A percentile compares a stretch with the other conserved stretches of the same genome.
Evolutionary conservation across 352 stramenopile genomes (phyloP).

Genomic region (Pythium phragmiticola): DNA sequence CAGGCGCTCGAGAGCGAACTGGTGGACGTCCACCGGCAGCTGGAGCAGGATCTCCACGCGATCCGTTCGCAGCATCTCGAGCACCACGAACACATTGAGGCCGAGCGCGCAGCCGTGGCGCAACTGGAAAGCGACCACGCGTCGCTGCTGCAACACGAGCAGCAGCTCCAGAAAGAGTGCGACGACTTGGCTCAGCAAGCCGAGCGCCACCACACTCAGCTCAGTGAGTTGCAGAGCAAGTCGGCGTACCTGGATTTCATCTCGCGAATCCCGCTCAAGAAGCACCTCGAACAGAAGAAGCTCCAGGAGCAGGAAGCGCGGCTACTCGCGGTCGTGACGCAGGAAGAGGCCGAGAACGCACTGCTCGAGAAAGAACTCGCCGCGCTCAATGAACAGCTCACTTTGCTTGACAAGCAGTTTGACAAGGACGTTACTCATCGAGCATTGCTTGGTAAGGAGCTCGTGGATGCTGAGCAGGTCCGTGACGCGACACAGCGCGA

Average conservation of each 20-base stretch:
- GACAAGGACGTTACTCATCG: constrained; percentile 33
- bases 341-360: constrained; percentile 42
- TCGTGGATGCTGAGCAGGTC: constrained; percentile 28
- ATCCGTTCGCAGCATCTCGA: constrained; percentile 35
- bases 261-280: constrained; percentile 51
- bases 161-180: constrained; percentile 41
- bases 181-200: constrained; percentile 41
- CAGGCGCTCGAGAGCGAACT: constrained; percentile 43
- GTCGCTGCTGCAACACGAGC: constrained; percentile 43
- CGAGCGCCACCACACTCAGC: constrained; percentile 34
- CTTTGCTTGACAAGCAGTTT: constrained; percentile 40
- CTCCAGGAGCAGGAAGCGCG: constrained; percentile 44
- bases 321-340: constrained; percentile 28
- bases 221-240: constrained; percentile 48
- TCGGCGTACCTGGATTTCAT: constrained; percentile 60
- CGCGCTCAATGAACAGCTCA: constrained; percentile 35
- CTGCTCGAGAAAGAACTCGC: constrained; percentile 42
- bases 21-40: constrained; percentile 23
- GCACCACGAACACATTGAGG: constrained; percentile 41
- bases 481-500: constrained; percentile 31
- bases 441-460: constrained; percentile 12
- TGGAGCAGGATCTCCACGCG: constrained; percentile 40
- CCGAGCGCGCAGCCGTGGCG: constrained; percentile 34
- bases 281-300: constrained; percentile 65
- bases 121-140: constrained; percentile 56